Evolutionary conservation across 768 basidiomycete genomes (phyloP), one percentile per base, ranked within the genome.

Genomic region (Termitomyces sp.): DNA sequence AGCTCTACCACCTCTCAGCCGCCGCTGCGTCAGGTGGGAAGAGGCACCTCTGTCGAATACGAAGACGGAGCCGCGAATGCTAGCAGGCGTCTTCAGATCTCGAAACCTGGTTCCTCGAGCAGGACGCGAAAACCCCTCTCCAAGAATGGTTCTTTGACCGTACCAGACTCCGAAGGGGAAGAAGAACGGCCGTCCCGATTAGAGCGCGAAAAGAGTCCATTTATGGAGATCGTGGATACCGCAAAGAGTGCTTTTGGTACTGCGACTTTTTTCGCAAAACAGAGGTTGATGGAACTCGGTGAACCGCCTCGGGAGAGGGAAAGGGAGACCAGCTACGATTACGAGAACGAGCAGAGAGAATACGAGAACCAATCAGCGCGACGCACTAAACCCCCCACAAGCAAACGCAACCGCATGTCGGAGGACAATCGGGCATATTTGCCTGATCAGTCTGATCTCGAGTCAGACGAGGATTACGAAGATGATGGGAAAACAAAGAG

Each of bases 371-470:
- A 69, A 70, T 70, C 66, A 12, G 27, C 45, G 58, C 64, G 68
- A 49, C 64, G 63, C 42, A 54, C 64, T 11, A 64, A 61, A 49
- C 54, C 61, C 23, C 59, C 67, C 10, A 59, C 63, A 8, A 72
- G 77, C 59, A 81, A 76, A 66, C 80, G 83, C 25, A 79, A 78
- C 62, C 82, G 85, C 32, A 89, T 91, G 59, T 88, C 87, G 0
- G 64, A 73, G 23, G 91, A 93, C 68, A 91, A 92, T 71, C 89
- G 88, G 67, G 91, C 91, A 0, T 94, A 92, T 64, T 80, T 80
- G 52, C 91, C 91, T 19, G 70, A 82, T 1, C 67, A 69, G 54
- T 87, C 85, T 8, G 88, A 88, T 61, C 62, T 81, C 34, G 89
- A 90, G 40, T 76, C 73, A 40, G 79, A 85, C 7, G 86, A 84